Conservation (phyloP, 164 flowering plant species). For the Litsea cubeba region DNA sequence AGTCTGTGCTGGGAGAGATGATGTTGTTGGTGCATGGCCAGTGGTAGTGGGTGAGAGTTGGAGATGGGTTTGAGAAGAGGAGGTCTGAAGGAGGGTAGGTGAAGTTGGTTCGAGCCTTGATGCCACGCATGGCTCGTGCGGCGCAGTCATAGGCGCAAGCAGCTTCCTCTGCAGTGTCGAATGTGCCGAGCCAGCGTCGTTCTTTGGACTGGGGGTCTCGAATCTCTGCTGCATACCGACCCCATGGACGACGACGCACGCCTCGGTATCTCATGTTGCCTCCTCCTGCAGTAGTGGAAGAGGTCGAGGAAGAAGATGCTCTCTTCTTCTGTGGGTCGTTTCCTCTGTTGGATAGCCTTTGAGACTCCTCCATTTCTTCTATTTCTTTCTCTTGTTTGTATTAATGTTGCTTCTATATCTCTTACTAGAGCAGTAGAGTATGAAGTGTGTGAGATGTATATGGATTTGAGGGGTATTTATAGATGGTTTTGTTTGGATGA, state of each 20-base stretch:
- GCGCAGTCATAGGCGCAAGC: slow-evolving; percentile 94
- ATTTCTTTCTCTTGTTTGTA: no score
- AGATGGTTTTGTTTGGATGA: no score
- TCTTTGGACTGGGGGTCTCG: slow-evolving; percentile 85
- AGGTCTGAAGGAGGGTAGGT: slow-evolving; percentile 39
- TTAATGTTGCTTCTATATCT: no score
- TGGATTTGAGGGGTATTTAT: no score
- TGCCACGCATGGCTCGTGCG: slow-evolving; percentile 83
- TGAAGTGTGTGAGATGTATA: no score
- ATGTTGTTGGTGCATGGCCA: neutral
- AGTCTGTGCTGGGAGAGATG: neutral
- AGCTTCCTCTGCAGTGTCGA: slow-evolving; percentile 94
- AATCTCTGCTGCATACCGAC: slow-evolving; percentile 91
- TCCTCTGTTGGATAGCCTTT: slow-evolving; percentile 15
- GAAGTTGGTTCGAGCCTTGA: slow-evolving; percentile 82
- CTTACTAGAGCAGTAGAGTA: no score
- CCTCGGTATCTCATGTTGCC: slow-evolving; percentile 65
- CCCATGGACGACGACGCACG: slow-evolving; percentile 92
- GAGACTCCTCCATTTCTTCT: slow-evolving; percentile 24
- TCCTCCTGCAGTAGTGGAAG: neutral
- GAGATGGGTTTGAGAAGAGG: slow-evolving; percentile 2
- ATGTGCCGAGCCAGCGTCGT: slow-evolving; percentile 87
- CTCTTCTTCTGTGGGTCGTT: neutral
- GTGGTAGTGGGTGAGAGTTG: neutral
- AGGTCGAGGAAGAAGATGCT: neutral